Evolutionary conservation across 495 filamentous ascomycete species (phyloP).

Genomic region (Neurospora sp.): DNA sequence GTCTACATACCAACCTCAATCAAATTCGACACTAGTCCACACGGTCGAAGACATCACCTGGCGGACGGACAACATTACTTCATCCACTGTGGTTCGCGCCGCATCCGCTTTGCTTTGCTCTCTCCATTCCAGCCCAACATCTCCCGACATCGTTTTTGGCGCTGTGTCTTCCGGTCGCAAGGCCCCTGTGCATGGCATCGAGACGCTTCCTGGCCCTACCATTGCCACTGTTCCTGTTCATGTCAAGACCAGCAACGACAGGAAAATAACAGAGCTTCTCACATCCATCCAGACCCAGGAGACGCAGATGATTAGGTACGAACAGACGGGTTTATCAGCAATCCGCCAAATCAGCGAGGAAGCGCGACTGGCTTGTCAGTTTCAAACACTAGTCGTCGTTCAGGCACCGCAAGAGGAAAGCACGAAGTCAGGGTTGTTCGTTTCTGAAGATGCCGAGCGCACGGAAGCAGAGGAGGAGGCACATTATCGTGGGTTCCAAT

Average conservation of each 20-base stretch:
- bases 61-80: slow-evolving; percentile 30
- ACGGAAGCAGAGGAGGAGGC: not conserved
- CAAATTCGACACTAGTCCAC: slow-evolving; percentile 36
- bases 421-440: not conserved
- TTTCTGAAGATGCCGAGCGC: not conserved
- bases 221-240: slow-evolving; percentile 51
- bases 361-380: slow-evolving; percentile 46
- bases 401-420: not conserved
- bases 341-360: slow-evolving; percentile 45
- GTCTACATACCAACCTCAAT: slow-evolving; percentile 41
- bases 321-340: slow-evolving; percentile 52
- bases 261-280: slow-evolving; percentile 22
- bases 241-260: slow-evolving; percentile 24
- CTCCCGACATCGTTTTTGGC: slow-evolving; percentile 38
- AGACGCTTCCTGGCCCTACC: slow-evolving; percentile 40
- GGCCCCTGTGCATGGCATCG: slow-evolving; percentile 33
- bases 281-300: slow-evolving; percentile 38
- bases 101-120: slow-evolving; percentile 52
- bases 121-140: slow-evolving; percentile 26
- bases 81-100: slow-evolving; percentile 49
- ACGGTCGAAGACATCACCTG: slow-evolving; percentile 36
- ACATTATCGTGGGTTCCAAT: not conserved
- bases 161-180: slow-evolving; percentile 43
- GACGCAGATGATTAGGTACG: slow-evolving; percentile 40
- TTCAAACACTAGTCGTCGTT: slow-evolving; percentile 36